These are phyloP conservation scores for Pluteus cervinus DNA, from an alignment of 768 basidiomycete genomes.

Conservation along the genomic window DNA sequence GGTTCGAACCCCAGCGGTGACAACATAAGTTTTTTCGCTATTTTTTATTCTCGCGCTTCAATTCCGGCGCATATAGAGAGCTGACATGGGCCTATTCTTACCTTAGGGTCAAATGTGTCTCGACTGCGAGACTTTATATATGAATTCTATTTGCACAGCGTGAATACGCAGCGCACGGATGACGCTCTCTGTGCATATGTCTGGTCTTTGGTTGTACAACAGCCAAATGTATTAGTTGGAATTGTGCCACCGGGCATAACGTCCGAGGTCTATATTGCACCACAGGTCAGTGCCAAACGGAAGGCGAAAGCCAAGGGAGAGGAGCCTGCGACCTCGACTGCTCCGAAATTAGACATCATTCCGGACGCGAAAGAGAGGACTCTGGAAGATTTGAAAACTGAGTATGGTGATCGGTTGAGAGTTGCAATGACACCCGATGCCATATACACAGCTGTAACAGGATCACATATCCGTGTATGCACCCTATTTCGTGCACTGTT, in stretches of 20 bases:
- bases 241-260: constrained; percentile 50
- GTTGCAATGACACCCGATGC: constrained; percentile 73
- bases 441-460: constrained; percentile 75
- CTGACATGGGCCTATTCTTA: background rate
- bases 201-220: constrained; percentile 74
- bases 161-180: constrained; percentile 59
- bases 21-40: too few relatives aligned
- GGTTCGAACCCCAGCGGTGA: constrained; percentile 39
- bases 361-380: constrained; percentile 48
- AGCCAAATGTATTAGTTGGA: constrained; percentile 74
- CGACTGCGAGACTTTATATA: constrained; percentile 65
- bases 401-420: constrained; percentile 60
- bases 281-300: constrained; percentile 60
- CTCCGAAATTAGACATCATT: constrained; percentile 45
- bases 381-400: constrained; percentile 47
- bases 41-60: constrained; percentile 12
- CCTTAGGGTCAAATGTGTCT: constrained; percentile 66
- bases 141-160: constrained; percentile 67
- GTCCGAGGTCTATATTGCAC: constrained; percentile 74
- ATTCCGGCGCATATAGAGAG: constrained; percentile 5
- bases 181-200: constrained; percentile 74
- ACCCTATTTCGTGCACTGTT: constrained; percentile 3
- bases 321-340: constrained; percentile 33
- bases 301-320: constrained; percentile 58
- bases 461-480: constrained; percentile 76